Evolutionary conservation across 352 stramenopile genomes (phyloP), one percentile per base, ranked within the genome.

Genomic region (Aphanomyces euteiches): DNA sequence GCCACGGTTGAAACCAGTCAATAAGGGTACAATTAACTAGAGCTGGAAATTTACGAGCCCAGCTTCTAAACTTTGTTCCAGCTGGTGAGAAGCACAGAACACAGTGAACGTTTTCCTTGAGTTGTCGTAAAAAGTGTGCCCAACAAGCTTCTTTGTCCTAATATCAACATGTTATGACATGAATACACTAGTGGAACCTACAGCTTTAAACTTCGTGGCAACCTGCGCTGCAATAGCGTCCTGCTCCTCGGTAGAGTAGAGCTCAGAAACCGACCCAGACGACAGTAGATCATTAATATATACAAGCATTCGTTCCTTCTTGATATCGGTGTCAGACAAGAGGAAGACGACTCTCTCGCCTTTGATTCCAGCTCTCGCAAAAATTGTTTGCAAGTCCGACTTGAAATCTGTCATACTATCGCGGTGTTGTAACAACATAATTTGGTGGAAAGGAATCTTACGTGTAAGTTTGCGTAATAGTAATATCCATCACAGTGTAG

Each of bases 291-390:
- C 95, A 69, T 98, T 98, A 48, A 98, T 80, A 58, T 92, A 89
- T 38, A 98, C 92, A 6, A 98, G 88, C 84, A 98, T 98, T 7
- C 91, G 79, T 57, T 98, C 94, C 64, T 98, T 96, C 65, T 95
- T 96, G 69, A 98, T 97, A 66, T 98, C 91, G 12, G 77, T 87
- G 73, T 98, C 95, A 19, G 87, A 94, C 17, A 98, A 85, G 3
- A 98, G 63, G 60, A 98, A 98, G 41, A 97, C 88, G 21, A 98
- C 74, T 10, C 82, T 79, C 37, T 98, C 89, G 7, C 96, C 89
- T 75, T 97, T 97, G n/a, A 98, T 72, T 4, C 94, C 95, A 13
- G 95, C 90, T 56, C 95, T 90, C 38, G 81, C 72, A 45, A 93
- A 96, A 78, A 98, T 92, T 17, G 61, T 79, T 71, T 98, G 96